Evolutionary conservation across 2,329 filamentous ascomycete genomes (phyloP), one percentile per base, ranked within the genome.

Genomic region (Coniochaeta sp.): DNA sequence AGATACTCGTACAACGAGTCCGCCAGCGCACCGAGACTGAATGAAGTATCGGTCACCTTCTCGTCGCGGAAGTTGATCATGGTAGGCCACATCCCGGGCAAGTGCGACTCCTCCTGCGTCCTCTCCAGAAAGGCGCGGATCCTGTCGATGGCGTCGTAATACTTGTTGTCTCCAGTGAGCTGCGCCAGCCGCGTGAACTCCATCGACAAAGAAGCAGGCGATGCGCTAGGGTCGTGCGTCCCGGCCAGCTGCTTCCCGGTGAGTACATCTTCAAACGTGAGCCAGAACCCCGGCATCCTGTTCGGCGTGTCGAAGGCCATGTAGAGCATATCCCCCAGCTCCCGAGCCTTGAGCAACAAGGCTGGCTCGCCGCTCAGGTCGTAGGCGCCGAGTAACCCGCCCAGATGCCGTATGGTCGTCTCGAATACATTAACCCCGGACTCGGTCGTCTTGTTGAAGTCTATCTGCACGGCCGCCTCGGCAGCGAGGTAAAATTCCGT

Each of bases 21-120:
- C 4, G 76, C 71, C 32, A 75, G 63, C 1, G 73, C 79, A 14
- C 79, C 79, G 2, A 83, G 66, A 0, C 76, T 78, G 57, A 77
- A 82, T n/a, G 57, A 60, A 2, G 52, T 65, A 8, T 68, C 68
- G 14, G 67, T 52, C 32, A 72, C 71, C 58, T 61, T 71, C 64
- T 69, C 73, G 76, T 56, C 77, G 70, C 59, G 72, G 71, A 67
- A 77, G 64, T 91, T 79, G 48, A 92, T 68, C 48, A 73, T 71
- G 18, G 78, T 74, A 1, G 87, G 87, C 86, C 85, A 94, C 72
- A 94, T 77, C 2, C 89, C 89, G 0, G 88, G 88, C 6, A 92
- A 66, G 14, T 71, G 73, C 0, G 87, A 91, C 4, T 74, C 66
- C 60, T 83, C 82, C 67, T 94, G 89, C 50, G 80, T 79, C 32